Conservation (phyloP, 106 monocot species). For the Dendrobium nobile region DNA sequence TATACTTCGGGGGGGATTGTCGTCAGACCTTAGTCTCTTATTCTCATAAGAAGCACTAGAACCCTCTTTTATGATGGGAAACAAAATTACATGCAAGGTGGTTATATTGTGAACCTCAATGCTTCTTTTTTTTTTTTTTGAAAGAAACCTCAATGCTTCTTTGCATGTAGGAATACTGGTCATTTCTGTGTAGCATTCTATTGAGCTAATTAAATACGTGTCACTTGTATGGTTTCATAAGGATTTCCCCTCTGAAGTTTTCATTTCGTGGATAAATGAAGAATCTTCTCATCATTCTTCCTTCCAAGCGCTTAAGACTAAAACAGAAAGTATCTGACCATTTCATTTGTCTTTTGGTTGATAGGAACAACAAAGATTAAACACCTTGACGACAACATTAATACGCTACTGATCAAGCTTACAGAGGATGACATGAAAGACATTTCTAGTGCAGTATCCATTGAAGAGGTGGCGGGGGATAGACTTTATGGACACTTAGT, state of each 20-base stretch:
- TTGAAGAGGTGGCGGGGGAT: slow-evolving; percentile 14
- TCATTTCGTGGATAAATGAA: neutral
- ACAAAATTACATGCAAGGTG: too few species aligned
- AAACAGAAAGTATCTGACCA: neutral
- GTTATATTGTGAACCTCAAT: too few species aligned
- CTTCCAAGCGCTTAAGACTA: neutral
- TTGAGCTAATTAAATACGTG: neutral
- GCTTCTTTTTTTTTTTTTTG: too few species aligned
- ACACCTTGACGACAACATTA: slow-evolving; percentile 25
- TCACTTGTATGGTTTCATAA: neutral
- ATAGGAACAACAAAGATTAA: slow-evolving; percentile 26
- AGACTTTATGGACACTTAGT: neutral
- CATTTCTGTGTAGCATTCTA: neutral
- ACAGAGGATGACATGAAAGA: slow-evolving; percentile 24
- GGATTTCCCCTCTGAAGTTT: neutral
- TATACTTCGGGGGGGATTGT: too few species aligned
- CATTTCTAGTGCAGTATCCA: slow-evolving; percentile 13
- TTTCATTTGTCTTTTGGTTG: neutral
- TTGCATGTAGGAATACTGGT: too few species aligned
- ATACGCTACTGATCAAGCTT: slow-evolving; percentile 17
- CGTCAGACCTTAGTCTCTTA: too few species aligned
- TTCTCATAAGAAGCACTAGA: too few species aligned
- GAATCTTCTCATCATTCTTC: neutral
- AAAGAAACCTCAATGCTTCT: too few species aligned
- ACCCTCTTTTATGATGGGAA: too few species aligned